Conservation (phyloP, 768 basidiomycete genomes). For the Leccinum barrowsii region DNA sequence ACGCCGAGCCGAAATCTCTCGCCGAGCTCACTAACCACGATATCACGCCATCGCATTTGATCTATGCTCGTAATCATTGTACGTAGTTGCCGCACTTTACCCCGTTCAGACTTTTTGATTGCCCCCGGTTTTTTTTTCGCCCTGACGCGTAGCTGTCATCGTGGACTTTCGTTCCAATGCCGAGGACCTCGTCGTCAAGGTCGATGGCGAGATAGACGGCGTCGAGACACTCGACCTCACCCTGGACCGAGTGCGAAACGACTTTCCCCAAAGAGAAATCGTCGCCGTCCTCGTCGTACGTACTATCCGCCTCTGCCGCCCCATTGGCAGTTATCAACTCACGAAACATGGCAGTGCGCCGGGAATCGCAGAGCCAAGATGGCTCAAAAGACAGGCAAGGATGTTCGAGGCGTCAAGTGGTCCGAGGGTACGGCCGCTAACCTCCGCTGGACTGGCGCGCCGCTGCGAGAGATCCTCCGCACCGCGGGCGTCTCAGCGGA, state of each 20-base stretch:
- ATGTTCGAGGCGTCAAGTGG: conserved; percentile 60
- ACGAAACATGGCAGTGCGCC: conserved; percentile 43
- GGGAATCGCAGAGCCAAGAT: conserved; percentile 68
- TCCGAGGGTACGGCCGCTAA: conserved; percentile 69
- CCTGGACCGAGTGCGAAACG: conserved; percentile 12
- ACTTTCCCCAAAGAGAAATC: conserved; percentile 29
- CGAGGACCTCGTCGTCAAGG: conserved; percentile 23
- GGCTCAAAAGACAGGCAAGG: conserved; percentile 45
- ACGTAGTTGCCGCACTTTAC: conserved; percentile 34
- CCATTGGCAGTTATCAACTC: neutral
- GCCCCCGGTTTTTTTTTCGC: neutral
- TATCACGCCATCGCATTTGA: conserved; percentile 58
- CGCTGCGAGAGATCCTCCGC: conserved; percentile 53
- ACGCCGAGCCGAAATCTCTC: conserved; percentile 64
- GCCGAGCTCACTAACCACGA: conserved; percentile 44
- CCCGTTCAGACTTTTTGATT: conserved; percentile 1
- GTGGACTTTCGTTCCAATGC: conserved; percentile 16
- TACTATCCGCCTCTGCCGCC: neutral
- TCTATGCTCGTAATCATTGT: conserved; percentile 73
- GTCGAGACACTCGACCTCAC: conserved; percentile 18
- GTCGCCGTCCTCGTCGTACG: conserved; percentile 56
- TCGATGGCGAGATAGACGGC: conserved; percentile 26
- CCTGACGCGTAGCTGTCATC: conserved; percentile 24
- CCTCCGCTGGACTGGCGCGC: conserved; percentile 61
- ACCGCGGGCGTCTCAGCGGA: conserved; percentile 36